Evolutionary conservation across 1,284 basidiomycete genomes (phyloP), one percentile per base, ranked within the genome.

Genomic region (Pseudozyma sp.): DNA sequence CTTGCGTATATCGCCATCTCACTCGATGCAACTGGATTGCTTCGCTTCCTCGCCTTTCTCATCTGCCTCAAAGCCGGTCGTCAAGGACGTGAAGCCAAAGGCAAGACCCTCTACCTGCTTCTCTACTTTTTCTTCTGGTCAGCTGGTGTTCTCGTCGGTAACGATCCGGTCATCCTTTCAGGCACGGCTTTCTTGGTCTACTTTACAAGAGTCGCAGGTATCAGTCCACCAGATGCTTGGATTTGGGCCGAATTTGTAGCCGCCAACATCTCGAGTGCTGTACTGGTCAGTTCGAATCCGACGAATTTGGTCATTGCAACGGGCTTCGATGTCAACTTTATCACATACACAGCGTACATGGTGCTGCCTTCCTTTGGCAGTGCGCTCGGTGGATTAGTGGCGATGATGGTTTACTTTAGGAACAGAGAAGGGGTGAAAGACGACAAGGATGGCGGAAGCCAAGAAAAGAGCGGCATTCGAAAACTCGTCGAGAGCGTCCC

Each of bases 1-100:
- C 88, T 98, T 58, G 95, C 95, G 0, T 99, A 98, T 86, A 92
- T 98, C 87, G 91, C 95, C 4, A 92, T 97, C 53, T 94, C 94
- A 0, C 89, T 98, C 42, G 95, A 99, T 81, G 89, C 92, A 9
- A 95, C 94, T 0, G 95, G 96, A 1, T 87, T 96, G 12, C 88
- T 98, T 5, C 90, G 92, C 49, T 92, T 91, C 51, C 90, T 95
- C 1, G 95, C 95, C 0, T 75, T 78, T 39, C 52, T 76, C 31
- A 71, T 76, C 55, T 76, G 73, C 25, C 57, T 72, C 52, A 78
- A 78, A 51, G 77, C 74, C 0, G 77, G 78, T 19, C 48, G 64
- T 6, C 62, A 69, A 35, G 78, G 78, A 19, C 52, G 67, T 7
- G 70, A 77, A 14, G 73, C 64, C 1, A 75, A 69, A 19, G 80